Percentiles rank a stretch among this genome's conserved stretches.
Evolutionary conservation across 176 grass and related monocot genomes (phyloP).

Genomic region (Poa annua): DNA sequence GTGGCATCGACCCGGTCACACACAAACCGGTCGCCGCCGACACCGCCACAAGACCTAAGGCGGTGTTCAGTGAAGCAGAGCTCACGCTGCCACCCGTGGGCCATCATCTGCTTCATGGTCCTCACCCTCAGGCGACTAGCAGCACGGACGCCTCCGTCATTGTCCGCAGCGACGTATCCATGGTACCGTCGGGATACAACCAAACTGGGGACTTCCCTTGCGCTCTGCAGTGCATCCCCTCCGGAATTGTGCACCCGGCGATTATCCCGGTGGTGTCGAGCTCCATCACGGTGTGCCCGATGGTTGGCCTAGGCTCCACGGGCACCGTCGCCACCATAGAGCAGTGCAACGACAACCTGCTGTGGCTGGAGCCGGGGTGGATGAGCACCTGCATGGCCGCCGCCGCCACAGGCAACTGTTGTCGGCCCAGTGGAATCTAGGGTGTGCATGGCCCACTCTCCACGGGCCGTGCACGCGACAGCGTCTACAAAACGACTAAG

Average conservation of each 20-base stretch:
- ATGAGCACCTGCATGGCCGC: neutral
- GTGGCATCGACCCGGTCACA: conserved; percentile 69
- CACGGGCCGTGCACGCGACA: no score
- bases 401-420: neutral
- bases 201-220: neutral
- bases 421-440: no score
- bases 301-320: conserved; percentile 21
- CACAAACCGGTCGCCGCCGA: conserved; percentile 44
- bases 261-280: conserved; percentile 28
- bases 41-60: neutral
- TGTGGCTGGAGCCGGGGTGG: conserved; percentile 38
- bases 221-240: neutral
- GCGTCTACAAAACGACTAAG: no score
- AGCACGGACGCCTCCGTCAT: no score
- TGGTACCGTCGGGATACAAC: neutral
- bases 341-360: neutral
- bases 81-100: conserved; percentile 37
- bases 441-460: no score
- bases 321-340: conserved; percentile 2
- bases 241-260: conserved; percentile 15
- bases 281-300: conserved; percentile 52
- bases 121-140: no score
- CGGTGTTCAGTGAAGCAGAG: conserved; percentile 45
- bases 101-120: conserved; percentile 6
- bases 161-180: no score